Evolutionary conservation across 2,329 filamentous ascomycete species (phyloP), one percentile per base, ranked within the genome.

Genomic region (Trichoderma sp.): DNA sequence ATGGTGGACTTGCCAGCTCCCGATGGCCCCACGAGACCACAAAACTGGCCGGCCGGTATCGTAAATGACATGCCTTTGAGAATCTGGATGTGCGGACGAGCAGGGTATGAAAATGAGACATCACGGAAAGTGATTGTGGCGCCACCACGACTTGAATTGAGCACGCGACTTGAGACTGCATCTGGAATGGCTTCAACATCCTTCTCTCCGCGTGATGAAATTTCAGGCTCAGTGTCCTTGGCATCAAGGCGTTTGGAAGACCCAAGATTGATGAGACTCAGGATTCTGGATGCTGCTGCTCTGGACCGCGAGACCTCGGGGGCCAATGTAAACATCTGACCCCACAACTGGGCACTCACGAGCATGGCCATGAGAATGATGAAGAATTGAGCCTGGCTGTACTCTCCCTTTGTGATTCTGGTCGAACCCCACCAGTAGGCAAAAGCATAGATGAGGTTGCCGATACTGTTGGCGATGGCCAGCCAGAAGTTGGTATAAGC

Each of bases 401-500:
- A 91, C 71, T 88, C 82, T 5, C 92, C 91, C 56, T 86, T 84
- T 66, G 90, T 86, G 72, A 94, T 92, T 74, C 90, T 88, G 75
- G 88, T 91, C 0, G 91, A 87, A 4, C 92, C 92, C 91, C 92
- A 95, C 91, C 92, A 95, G 80, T 93, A 94, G 0, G 91, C 90
- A 69, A 95, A 87, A 0, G 91, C 90, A 76, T 94, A 93, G 30
- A 93, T 88, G 65, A 92, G 85, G 76, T 91, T 92, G 24, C 89
- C 87, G 11, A 87, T 83, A 74, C 86, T 87, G 77, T 89, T 88
- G 18, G 89, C 85, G 43, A 90, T 82, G 3, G 90, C 88, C 8
- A 90, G 84, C 84, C 87, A 90, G 15, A 90, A 78, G 77, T 89
- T 91, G 51, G 86, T 86, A 73, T 84, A 83, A 76, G 83, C 78